phyloP scores from a whole-genome alignment of 2,329 filamentous ascomycete species.

The Claviceps digitariae region DNA sequence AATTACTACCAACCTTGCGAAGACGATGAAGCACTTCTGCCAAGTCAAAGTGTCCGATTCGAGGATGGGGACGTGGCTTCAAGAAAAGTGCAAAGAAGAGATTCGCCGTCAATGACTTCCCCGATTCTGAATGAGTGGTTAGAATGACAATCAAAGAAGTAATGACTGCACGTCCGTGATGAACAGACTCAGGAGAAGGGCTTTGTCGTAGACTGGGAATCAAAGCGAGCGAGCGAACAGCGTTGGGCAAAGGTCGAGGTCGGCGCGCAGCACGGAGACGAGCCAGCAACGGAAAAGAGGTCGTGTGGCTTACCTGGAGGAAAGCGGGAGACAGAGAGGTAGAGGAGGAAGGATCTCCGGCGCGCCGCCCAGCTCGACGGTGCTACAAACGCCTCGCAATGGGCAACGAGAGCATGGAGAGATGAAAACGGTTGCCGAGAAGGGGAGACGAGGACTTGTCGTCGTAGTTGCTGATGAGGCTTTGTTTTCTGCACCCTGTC shows the following conservation, averaged over 20 bases:
- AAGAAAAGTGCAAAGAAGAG: slow-evolving; percentile 3
- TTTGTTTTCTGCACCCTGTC: slow-evolving; percentile 28
- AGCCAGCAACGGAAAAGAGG: slow-evolving; percentile 5
- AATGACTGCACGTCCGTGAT: background rate
- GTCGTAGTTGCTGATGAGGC: slow-evolving; percentile 25
- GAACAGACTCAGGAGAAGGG: background rate
- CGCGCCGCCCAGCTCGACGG: slow-evolving; percentile 23
- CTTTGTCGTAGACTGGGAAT: background rate
- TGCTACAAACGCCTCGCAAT: slow-evolving; percentile 26
- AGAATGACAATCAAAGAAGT: slow-evolving; percentile 3
- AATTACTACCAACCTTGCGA: slow-evolving; percentile 10
- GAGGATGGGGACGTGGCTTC: background rate
- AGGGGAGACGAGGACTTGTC: slow-evolving; percentile 12
- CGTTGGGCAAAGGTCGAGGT: slow-evolving; percentile 2
- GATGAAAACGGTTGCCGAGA: slow-evolving; percentile 10
- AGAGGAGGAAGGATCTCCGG: slow-evolving; percentile 14
- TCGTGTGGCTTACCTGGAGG: slow-evolving; percentile 17
- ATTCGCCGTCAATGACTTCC: slow-evolving; percentile 8
- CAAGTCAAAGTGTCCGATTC: slow-evolving; percentile 5
- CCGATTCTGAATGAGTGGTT: slow-evolving; percentile 4
- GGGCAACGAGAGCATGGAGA: slow-evolving; percentile 22
- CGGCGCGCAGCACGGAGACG: slow-evolving; percentile 6
- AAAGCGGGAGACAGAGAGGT: slow-evolving; percentile 14
- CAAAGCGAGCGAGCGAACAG: slow-evolving; percentile 6
- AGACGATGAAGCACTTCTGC: slow-evolving; percentile 7